Evolutionary conservation across 2,329 filamentous ascomycete genomes (phyloP).

Genomic region (Hypomyces rosellus): DNA sequence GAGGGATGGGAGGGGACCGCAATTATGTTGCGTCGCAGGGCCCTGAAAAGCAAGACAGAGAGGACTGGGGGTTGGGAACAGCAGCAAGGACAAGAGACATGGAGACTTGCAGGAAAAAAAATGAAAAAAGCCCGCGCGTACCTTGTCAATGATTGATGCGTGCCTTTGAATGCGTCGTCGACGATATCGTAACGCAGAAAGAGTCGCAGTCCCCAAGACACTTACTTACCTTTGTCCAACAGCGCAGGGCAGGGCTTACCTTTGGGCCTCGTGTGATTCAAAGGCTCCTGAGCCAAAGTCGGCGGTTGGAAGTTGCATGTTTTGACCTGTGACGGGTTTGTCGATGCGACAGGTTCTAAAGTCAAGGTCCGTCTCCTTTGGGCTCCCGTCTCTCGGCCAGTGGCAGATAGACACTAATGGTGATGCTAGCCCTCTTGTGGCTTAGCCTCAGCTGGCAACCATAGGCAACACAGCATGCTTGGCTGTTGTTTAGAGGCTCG

Average conservation of each 20-base stretch:
- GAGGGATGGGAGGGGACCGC: not conserved
- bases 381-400: slow-evolving; percentile 8
- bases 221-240: not conserved
- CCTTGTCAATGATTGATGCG: not conserved
- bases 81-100: not conserved
- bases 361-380: slow-evolving; percentile 1
- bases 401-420: not conserved
- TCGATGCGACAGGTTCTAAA: slow-evolving; percentile 14
- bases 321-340: slow-evolving; percentile 22
- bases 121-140: not conserved
- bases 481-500: too few species aligned
- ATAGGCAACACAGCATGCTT: slow-evolving; percentile 23
- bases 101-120: not conserved
- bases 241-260: slow-evolving; percentile 6
- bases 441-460: slow-evolving; percentile 20
- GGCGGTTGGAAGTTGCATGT: slow-evolving; percentile 16
- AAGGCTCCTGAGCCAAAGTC: slow-evolving; percentile 10
- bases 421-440: slow-evolving; percentile 5
- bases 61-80: not conserved
- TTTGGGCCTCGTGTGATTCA: slow-evolving; percentile 6
- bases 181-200: too few species aligned
- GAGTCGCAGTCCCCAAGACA: not conserved
- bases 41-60: not conserved
- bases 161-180: too few species aligned
- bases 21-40: not conserved